These are phyloP conservation scores for Venturia pyrina DNA, from an alignment of 2,329 filamentous ascomycete species.

Conservation along the genomic window DNA sequence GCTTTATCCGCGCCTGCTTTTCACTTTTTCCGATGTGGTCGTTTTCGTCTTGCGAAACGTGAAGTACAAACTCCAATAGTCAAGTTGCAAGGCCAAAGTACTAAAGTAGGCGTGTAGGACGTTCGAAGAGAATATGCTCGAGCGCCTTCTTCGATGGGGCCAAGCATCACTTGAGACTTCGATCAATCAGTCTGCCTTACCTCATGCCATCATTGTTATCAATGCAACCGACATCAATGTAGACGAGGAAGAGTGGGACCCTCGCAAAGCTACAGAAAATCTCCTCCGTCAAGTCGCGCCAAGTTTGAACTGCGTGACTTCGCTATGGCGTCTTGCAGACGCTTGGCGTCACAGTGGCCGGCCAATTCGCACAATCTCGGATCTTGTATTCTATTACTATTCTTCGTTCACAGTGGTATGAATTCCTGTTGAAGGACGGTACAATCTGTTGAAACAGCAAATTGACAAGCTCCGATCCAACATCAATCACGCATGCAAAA, in stretches of 20 bases:
- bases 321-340: neutral
- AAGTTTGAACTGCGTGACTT: neutral
- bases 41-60: slow-evolving; percentile 35
- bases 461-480: neutral
- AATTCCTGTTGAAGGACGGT: neutral
- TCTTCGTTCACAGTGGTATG: neutral
- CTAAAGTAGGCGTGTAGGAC: neutral
- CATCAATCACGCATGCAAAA: neutral
- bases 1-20: slow-evolving; percentile 36
- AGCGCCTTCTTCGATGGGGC: neutral
- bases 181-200: neutral
- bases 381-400: neutral
- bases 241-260: neutral
- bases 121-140: neutral
- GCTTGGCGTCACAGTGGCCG: neutral
- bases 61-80: slow-evolving; percentile 16
- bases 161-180: neutral
- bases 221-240: neutral
- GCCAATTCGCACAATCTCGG: neutral
- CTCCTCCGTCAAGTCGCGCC: neutral
- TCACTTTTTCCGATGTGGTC: slow-evolving; percentile 37
- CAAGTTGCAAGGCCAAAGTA: neutral
- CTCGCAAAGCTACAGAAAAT: neutral
- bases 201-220: neutral
- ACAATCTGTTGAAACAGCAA: neutral